A percentile compares a stretch with the other conserved stretches of the same genome.
Conservation (phyloP, 345 rosid genomes). For the Dimocarpus longan region DNA sequence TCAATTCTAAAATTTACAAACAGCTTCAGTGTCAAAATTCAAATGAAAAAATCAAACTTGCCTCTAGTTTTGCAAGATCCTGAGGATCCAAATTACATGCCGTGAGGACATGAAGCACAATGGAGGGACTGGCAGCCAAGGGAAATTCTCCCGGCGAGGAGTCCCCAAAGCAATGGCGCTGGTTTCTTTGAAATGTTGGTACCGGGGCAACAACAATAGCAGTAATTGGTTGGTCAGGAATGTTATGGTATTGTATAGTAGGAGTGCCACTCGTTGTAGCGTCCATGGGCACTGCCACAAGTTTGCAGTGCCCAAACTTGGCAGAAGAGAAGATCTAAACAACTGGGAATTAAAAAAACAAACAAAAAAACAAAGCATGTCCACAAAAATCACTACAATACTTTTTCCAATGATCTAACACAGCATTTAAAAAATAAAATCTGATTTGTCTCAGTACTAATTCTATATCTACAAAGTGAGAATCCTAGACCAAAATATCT, state of each 20-base stretch:
- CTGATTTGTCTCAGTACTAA: conserved; percentile 3
- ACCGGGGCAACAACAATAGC: conserved; percentile 53
- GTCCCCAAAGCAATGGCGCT: conserved; percentile 81
- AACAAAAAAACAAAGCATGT: conserved; percentile 14
- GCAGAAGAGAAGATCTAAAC: conserved; percentile 34
- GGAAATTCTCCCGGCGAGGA: conserved; percentile 97
- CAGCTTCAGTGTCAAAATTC: background rate
- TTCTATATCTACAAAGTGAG: background rate
- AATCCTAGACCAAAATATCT: conserved; percentile 18
- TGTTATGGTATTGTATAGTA: conserved; percentile 60
- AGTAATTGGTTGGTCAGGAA: conserved; percentile 70
- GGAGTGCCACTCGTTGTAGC: conserved; percentile 81
- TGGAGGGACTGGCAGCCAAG: conserved; percentile 89
- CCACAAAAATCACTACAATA: conserved; percentile 23
- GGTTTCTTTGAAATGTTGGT: conserved; percentile 60
- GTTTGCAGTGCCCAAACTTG: conserved; percentile 58
- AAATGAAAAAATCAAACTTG: conserved; percentile 42
- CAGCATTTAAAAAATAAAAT: conserved; percentile 10
- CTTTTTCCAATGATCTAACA: conserved; percentile 24
- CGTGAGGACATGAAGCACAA: conserved; percentile 91
- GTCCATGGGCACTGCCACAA: conserved; percentile 82
- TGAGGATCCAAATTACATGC: conserved; percentile 83
- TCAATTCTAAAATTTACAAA: conserved; percentile 41
- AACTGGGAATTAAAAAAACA: conserved; percentile 25
- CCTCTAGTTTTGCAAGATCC: conserved; percentile 98